Evolutionary conservation across 2,329 filamentous ascomycete species (phyloP).

Genomic region (Pseudogymnoascus destructans): DNA sequence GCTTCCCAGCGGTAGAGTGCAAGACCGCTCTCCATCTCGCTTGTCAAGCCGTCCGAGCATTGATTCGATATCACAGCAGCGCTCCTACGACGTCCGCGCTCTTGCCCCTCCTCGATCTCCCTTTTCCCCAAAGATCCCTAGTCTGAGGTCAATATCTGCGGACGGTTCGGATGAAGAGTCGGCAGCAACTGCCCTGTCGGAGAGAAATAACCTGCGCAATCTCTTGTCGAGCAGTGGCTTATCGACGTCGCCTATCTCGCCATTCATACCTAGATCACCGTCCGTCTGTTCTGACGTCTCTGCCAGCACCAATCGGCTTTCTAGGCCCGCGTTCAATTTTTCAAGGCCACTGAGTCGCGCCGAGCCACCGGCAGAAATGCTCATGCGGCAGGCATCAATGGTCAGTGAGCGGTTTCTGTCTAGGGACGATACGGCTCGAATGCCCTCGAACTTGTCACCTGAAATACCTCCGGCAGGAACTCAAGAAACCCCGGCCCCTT

Average conservation of each 20-base stretch:
- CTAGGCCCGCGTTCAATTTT: conserved; percentile 79
- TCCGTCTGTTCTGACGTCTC: conserved; percentile 77
- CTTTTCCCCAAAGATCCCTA: conserved; percentile 35
- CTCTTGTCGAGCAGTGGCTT: conserved; percentile 58
- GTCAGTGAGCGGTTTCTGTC: conserved; percentile 56
- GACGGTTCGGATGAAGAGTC: conserved; percentile 62
- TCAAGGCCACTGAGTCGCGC: conserved; percentile 75
- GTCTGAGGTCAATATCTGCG: conserved; percentile 48
- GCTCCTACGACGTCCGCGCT: conserved; percentile 28
- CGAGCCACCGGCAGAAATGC: conserved; percentile 43
- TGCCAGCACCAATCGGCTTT: conserved; percentile 41
- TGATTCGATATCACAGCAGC: conserved; percentile 22
- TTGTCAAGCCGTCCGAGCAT: conserved; percentile 19
- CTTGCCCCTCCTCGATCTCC: conserved; percentile 34
- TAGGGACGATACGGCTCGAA: conserved; percentile 52
- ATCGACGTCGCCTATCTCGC: conserved; percentile 51
- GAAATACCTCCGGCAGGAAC: conserved; percentile 49
- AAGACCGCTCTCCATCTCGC: conserved; percentile 15
- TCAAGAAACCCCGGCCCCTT: conserved; percentile 41
- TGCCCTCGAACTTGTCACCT: conserved; percentile 59
- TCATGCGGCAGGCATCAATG: conserved; percentile 48
- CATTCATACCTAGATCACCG: conserved; percentile 58
- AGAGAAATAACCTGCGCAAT: conserved; percentile 61
- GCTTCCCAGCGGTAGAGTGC: conserved; percentile 11
- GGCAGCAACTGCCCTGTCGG: conserved; percentile 38